phyloP scores from a whole-genome alignment of 331 rosid species.

The Malus hybrid region DNA sequence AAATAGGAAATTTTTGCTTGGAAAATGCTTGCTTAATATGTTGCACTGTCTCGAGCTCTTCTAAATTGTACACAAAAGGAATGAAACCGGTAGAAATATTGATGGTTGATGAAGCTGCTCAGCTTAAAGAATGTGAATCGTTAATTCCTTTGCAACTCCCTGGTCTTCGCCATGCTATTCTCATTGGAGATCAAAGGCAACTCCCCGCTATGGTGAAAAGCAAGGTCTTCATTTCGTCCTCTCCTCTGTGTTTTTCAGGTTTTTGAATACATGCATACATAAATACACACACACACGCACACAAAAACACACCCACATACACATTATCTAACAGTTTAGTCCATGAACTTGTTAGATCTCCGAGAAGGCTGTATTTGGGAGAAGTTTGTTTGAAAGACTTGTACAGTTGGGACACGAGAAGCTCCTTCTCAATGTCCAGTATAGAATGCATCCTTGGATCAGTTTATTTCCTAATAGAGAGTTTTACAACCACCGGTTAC shows the following conservation, averaged over 20 bases:
- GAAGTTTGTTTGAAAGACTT: slow-evolving; percentile 27
- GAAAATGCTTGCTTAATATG: slow-evolving; percentile 30
- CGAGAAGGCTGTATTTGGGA: slow-evolving; percentile 35
- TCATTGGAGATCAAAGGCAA: slow-evolving; percentile 51
- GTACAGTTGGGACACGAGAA: slow-evolving; percentile 14
- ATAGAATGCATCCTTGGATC: slow-evolving; percentile 53
- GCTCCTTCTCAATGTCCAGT: slow-evolving; percentile 31
- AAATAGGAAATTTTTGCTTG: slow-evolving; percentile 22
- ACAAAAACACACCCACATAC: no score
- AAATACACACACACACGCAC: no score
- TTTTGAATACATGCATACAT: neutral
- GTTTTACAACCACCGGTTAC: slow-evolving; percentile 38
- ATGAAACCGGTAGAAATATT: slow-evolving; percentile 9
- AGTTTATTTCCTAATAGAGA: slow-evolving; percentile 51
- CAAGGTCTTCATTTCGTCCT: slow-evolving; percentile 25
- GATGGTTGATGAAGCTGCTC: slow-evolving; percentile 50
- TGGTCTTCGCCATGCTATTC: slow-evolving; percentile 27
- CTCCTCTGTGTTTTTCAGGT: neutral
- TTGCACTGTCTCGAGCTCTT: slow-evolving; percentile 46
- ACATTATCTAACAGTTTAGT: no score
- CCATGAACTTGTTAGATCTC: slow-evolving; percentile 2
- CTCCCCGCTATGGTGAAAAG: slow-evolving; percentile 55
- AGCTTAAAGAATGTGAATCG: slow-evolving; percentile 57
- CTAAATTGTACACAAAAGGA: slow-evolving; percentile 14
- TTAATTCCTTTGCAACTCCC: slow-evolving; percentile 42